Percentiles rank a stretch among this genome's conserved stretches.
Evolutionary conservation across 2,329 filamentous ascomycete genomes (phyloP).

Genomic region (Calonectria leucothoes): DNA sequence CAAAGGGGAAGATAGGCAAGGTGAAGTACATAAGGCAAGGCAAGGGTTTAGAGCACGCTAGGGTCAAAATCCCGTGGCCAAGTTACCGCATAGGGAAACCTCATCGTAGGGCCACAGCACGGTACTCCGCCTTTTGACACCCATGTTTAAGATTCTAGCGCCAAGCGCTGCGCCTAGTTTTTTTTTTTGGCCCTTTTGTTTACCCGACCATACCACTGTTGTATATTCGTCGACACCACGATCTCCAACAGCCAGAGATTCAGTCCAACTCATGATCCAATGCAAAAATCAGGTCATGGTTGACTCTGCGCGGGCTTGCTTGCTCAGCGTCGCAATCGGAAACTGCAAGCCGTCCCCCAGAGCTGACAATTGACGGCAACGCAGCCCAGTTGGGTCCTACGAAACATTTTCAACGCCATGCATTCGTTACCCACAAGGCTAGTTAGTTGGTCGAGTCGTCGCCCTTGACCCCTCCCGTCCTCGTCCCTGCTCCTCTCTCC

Average conservation of each 20-base stretch:
- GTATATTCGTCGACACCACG: not conserved
- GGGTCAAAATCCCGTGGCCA: not conserved
- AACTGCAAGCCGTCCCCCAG: not conserved
- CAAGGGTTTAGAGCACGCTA: not conserved
- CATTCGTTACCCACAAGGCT: not conserved
- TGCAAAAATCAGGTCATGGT: no score
- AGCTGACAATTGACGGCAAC: not conserved
- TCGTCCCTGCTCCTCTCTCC: not conserved
- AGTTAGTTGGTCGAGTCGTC: not conserved
- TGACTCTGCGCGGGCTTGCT: not conserved
- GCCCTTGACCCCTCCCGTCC: slow-evolving; percentile 19
- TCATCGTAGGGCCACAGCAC: slow-evolving; percentile 6
- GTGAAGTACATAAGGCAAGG: not conserved
- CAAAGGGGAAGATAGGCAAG: not conserved
- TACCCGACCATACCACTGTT: not conserved
- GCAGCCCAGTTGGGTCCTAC: not conserved
- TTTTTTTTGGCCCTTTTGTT: not conserved
- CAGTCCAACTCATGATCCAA: not conserved
- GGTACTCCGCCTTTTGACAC: not conserved
- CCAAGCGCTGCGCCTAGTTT: not conserved
- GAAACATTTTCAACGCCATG: not conserved
- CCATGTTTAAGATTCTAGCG: not conserved
- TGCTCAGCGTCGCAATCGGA: not conserved
- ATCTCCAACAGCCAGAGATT: not conserved
- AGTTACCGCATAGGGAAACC: slow-evolving; percentile 17